Percentiles rank a stretch among this genome's conserved stretches.
Evolutionary conservation across 2,329 filamentous ascomycete genomes (phyloP).

Genomic region (Penicillium oxalicum): DNA sequence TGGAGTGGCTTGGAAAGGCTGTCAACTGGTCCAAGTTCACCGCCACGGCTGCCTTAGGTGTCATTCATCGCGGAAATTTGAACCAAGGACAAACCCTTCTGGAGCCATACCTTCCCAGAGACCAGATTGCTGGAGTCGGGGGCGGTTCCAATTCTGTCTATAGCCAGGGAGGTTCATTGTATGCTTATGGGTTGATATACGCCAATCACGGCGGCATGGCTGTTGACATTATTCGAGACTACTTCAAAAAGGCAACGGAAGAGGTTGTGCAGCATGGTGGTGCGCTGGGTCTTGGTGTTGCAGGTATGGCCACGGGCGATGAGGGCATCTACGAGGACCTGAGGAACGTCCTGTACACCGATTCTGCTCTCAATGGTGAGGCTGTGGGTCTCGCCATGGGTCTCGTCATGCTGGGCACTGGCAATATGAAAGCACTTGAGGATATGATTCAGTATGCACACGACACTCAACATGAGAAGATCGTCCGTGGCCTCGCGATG

Average conservation of each 20-base stretch:
- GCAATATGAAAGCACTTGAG: slow-evolving; percentile 84
- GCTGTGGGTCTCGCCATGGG: slow-evolving; percentile 95
- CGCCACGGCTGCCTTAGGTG: slow-evolving; percentile 88
- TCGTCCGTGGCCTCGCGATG: slow-evolving; percentile 87
- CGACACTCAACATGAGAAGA: slow-evolving; percentile 98
- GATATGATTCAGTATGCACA: slow-evolving; percentile 98
- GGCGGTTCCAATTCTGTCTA: slow-evolving; percentile 80
- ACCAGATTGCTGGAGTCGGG: slow-evolving; percentile 54
- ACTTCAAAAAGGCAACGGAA: slow-evolving; percentile 46
- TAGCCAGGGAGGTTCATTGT: slow-evolving; percentile 91
- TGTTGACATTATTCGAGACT: slow-evolving; percentile 43
- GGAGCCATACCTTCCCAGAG: slow-evolving; percentile 85
- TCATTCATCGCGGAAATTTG: slow-evolving; percentile 93
- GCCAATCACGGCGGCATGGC: slow-evolving; percentile 95
- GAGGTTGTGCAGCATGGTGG: slow-evolving; percentile 97
- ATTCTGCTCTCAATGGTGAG: slow-evolving; percentile 94
- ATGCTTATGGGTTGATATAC: slow-evolving; percentile 92
- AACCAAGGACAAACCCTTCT: slow-evolving; percentile 88
- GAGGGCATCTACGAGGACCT: slow-evolving; percentile 87
- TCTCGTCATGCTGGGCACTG: slow-evolving; percentile 96
- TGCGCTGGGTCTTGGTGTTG: slow-evolving; percentile 89
- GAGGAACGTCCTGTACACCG: slow-evolving; percentile 79
- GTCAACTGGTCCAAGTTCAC: slow-evolving; percentile 99
- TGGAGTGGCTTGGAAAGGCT: slow-evolving; percentile 96
- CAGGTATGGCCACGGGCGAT: slow-evolving; percentile 93